A percentile compares a stretch with the other conserved stretches of the same genome.
phyloP scores from a whole-genome alignment of 352 stramenopile species.

The Phytophthora constricta region DNA sequence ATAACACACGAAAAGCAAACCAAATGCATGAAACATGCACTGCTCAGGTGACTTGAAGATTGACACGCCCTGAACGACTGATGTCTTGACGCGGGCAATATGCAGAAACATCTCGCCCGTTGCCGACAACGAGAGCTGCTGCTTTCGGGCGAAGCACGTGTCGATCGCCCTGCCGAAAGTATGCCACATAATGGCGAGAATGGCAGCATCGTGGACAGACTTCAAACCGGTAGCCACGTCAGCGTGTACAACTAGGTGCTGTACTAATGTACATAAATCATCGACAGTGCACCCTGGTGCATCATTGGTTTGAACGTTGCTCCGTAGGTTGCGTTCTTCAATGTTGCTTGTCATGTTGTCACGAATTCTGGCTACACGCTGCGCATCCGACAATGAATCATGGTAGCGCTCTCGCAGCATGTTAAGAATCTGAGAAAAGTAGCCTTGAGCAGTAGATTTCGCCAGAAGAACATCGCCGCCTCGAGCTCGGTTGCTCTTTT shows the following conservation, averaged over 20 bases:
- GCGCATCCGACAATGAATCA: constrained; percentile 7
- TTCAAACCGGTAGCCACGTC: constrained; percentile 2
- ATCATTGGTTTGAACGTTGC: constrained; percentile 24
- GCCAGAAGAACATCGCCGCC: no score
- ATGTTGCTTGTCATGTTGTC: constrained; percentile 35
- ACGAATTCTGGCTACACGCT: constrained; percentile 22
- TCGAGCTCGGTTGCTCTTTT: no score
- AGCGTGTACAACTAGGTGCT: constrained; percentile 6
- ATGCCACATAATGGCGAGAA: constrained; percentile 13
- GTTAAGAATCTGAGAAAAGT: constrained; percentile 15
- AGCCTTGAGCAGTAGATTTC: no score
- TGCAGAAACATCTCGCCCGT: neutral
- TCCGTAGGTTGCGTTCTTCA: constrained; percentile 29
- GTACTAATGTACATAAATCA: constrained; percentile 19
- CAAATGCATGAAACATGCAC: constrained; percentile 26
- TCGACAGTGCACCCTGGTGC: constrained; percentile 26
- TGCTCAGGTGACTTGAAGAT: constrained; percentile 10
- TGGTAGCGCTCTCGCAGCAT: constrained; percentile 11
- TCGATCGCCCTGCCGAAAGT: constrained; percentile 12
- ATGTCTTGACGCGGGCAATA: constrained; percentile 9
- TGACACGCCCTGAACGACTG: constrained; percentile 10
- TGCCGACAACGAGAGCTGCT: constrained; percentile 1
- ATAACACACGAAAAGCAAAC: constrained; percentile 10
- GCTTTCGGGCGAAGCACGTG: neutral
- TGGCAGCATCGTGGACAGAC: constrained; percentile 17